Evolutionary conservation across 306 rosid genomes (phyloP).

Genomic region (Ammopiptanthus mongolicus): DNA sequence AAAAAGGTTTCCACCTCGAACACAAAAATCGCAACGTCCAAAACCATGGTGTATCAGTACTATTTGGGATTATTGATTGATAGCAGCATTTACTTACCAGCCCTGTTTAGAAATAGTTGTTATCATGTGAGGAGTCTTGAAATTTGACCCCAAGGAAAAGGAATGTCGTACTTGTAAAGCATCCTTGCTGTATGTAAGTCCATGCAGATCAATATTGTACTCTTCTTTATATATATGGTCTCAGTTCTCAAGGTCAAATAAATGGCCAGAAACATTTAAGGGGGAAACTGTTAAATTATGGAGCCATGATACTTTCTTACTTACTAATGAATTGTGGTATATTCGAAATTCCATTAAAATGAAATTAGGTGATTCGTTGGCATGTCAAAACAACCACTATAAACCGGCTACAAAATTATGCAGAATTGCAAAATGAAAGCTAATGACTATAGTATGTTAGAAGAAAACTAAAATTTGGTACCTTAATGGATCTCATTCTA

Average conservation of each 20-base stretch:
- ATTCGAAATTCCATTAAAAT: neutral
- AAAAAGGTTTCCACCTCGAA: constrained; percentile 23
- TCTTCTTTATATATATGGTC: neutral
- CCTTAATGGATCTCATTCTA: neutral
- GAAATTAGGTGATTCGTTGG: neutral
- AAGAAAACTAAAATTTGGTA: neutral
- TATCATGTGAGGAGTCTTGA: constrained; percentile 28
- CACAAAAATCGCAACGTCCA: constrained; percentile 20
- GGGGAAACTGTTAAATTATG: neutral
- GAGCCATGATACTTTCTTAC: too few species aligned
- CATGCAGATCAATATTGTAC: neutral
- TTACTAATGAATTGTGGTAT: neutral
- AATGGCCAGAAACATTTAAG: neutral
- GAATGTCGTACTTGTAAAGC: constrained; percentile 35
- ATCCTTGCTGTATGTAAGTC: constrained; percentile 1
- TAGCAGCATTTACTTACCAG: neutral
- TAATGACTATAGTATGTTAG: neutral
- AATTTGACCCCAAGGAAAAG: constrained; percentile 32
- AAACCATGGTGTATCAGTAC: neutral
- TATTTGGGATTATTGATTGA: constrained; percentile 18
- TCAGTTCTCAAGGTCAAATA: constrained; percentile 7
- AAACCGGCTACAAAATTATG: neutral
- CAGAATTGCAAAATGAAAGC: neutral
- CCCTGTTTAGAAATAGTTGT: neutral
- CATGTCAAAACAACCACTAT: neutral